phyloP scores from a whole-genome alignment of 352 stramenopile species.

The Phytophthora ohioensis region DNA sequence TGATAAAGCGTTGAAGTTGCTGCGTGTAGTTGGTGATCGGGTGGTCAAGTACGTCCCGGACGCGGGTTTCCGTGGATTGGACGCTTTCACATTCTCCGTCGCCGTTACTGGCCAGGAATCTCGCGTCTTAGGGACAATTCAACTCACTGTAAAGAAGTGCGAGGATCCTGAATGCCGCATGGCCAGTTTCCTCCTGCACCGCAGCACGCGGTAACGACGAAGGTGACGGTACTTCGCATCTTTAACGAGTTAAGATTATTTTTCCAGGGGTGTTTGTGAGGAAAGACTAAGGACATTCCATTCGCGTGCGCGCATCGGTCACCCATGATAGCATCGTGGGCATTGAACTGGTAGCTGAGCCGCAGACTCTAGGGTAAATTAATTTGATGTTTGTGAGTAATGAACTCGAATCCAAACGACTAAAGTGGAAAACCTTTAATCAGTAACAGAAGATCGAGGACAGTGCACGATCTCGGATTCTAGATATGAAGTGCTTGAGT shows the following conservation, averaged over 20 bases:
- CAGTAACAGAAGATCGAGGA: too few species aligned
- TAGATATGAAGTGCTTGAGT: too few species aligned
- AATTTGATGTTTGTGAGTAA: slow-evolving; percentile 17
- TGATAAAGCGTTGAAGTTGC: slow-evolving; percentile 56
- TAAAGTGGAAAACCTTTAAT: slow-evolving; percentile 3
- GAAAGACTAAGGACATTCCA: slow-evolving; percentile 5
- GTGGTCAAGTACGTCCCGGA: slow-evolving; percentile 72
- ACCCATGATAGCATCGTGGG: neutral
- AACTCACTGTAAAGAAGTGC: slow-evolving; percentile 64
- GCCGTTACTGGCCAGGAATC: slow-evolving; percentile 54
- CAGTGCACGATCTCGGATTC: too few species aligned
- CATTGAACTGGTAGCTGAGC: slow-evolving; percentile 6
- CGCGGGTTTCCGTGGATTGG: slow-evolving; percentile 52
- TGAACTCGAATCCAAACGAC: neutral
- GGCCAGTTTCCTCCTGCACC: slow-evolving; percentile 37
- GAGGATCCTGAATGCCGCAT: slow-evolving; percentile 54
- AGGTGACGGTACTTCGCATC: neutral
- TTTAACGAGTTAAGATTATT: neutral
- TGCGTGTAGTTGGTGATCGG: slow-evolving; percentile 51
- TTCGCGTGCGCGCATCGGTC: slow-evolving; percentile 1
- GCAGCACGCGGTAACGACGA: slow-evolving; percentile 26
- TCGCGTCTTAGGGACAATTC: slow-evolving; percentile 57
- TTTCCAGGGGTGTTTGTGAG: slow-evolving; percentile 4
- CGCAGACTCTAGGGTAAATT: slow-evolving; percentile 4
- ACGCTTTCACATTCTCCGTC: slow-evolving; percentile 72